Base-by-base conservation (phyloP, 2,329 filamentous ascomycete species). In the Xylaria sp. region DNA sequence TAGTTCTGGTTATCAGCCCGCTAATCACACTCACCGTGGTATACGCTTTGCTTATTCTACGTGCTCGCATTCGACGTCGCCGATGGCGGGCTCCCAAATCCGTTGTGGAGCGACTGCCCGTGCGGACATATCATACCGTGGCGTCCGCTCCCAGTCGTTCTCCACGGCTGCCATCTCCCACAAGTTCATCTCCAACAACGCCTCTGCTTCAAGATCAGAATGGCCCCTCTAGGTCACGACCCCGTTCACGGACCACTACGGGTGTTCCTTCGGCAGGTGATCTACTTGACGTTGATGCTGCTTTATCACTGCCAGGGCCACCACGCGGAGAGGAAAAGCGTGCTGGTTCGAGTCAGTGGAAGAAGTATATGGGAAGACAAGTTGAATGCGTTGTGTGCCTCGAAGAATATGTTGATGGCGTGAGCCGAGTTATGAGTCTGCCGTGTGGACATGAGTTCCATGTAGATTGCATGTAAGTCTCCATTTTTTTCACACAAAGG, bases 371-470 rank as follows among this genome's bases (percentile, higher is more conserved):
- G 88, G 86, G 88, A 5, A 83, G 86, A 49, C 89, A 91, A 79
- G 89, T 94, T 9, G 96, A 99, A 80, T 99, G 96, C 78, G 95
- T 98, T 13, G 95, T 99, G 1, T 99, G 96, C 76, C 83, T 99
- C 41, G 96, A 99, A 78, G 96, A 99, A 79, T 99, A 98, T 77
- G 86, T 97, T 25, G 94, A 98, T 80, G 96, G 96, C 48, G 90
- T 98, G 75, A 97, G 94, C 79, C 89, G 90, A 77, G 95, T 99
- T 48, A 99, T 99, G 96, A 97, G 94, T 78, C 83, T 99, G 68
- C 96, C 96, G 9, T 99, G 96, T 81, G 96, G 96, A 43, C 96
- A 99, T 79, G 96, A 99, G 78, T 99, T 98, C 81, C 96, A 99
- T 80, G 95, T 87, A 33, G 94, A 97, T 79, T 99, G 96, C 94